Evolutionary conservation across 2,329 filamentous ascomycete species (phyloP).

Genomic region (Pseudogymnoascus sp.): DNA sequence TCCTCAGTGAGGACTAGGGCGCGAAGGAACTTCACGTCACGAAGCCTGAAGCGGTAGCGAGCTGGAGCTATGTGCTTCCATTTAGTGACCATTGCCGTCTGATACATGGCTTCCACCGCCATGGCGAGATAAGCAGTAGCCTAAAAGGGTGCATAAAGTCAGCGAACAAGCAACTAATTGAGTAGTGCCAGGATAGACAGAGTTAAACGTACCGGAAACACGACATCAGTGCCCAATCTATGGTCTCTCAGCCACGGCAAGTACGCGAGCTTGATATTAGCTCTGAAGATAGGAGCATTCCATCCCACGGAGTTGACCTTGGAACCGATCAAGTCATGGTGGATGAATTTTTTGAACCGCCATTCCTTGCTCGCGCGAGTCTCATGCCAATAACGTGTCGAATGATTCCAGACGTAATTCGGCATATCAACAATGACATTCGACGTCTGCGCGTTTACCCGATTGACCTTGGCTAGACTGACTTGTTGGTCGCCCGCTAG

Average conservation of each 20-base stretch:
- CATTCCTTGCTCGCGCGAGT: constrained; percentile 40
- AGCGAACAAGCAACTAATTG: not conserved
- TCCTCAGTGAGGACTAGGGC: constrained; percentile 22
- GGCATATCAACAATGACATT: constrained; percentile 38
- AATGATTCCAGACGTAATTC: constrained; percentile 47
- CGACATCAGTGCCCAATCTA: constrained; percentile 19
- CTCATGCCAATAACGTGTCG: constrained; percentile 46
- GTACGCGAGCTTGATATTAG: constrained; percentile 29
- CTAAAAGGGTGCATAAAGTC: not conserved
- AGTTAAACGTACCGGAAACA: not conserved
- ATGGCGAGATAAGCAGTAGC: constrained; percentile 18
- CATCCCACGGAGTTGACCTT: constrained; percentile 16
- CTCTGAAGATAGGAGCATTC: constrained; percentile 24
- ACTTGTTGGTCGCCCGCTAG: constrained; percentile 13
- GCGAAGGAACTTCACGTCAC: constrained; percentile 16
- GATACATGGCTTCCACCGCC: constrained; percentile 19
- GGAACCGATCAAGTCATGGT: constrained; percentile 44
- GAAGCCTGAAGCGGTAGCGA: constrained; percentile 13
- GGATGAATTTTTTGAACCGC: constrained; percentile 37
- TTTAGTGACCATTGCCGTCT: constrained; percentile 10
- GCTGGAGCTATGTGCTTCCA: constrained; percentile 4
- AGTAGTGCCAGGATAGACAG: not conserved
- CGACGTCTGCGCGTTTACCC: no score
- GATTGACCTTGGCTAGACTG: not conserved
- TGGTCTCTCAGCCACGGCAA: constrained; percentile 48